Evolutionary conservation across 2,329 filamentous ascomycete species (phyloP), one percentile per base, ranked within the genome.

Genomic region (Fusarium cicatricum): DNA sequence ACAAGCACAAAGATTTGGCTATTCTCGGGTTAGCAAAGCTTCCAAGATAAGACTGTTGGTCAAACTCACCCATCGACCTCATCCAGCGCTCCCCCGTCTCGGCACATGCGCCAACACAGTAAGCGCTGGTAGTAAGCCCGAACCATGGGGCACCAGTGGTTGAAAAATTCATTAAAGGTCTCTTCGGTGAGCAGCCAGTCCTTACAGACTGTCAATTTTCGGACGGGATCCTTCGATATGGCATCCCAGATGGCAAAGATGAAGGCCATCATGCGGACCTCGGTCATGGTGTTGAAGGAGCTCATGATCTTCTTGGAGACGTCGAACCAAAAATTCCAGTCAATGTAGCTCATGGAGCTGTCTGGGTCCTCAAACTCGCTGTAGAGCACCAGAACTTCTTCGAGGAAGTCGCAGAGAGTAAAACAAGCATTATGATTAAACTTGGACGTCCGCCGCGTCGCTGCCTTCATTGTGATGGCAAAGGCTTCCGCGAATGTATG

Each of bases 111-210:
- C 93, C 93, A 97, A 75, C 92, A 96, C 17, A 97, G 75, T 43
- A 97, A 78, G 40, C 93, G 90, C 84, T 96, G 95, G 71, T 89
- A 97, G 73, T 97, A 97, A 12, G 92, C 90, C 57, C 93, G 85
- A 17, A 97, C 91, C 93, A 97, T 96, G 0, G 93, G 92, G 69
- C 91, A 96, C 92, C 93, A 97, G 69, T 97, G 92, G 70, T 90
- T 94, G 76, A 97, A 97, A 58, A 92, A 87, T 57, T 85, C 86
- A 69, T 90, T 86, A 71, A 97, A 97, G 2, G 89, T 84, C 21
- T 87, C 81, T 48, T 90, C 87, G 7, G 87, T 83, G 11, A 97
- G 78, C 33, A 97, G 77, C 80, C 95, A 93, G 17, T 87, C 85
- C 23, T 90, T 68, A 70, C 91, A 96, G 15, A 96, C 71, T 12